Percentiles rank a stretch among this genome's conserved stretches.
These are phyloP conservation scores for Orbilia ellipsospora DNA, from an alignment of 2,329 filamentous ascomycete genomes.

Conservation along the genomic window DNA sequence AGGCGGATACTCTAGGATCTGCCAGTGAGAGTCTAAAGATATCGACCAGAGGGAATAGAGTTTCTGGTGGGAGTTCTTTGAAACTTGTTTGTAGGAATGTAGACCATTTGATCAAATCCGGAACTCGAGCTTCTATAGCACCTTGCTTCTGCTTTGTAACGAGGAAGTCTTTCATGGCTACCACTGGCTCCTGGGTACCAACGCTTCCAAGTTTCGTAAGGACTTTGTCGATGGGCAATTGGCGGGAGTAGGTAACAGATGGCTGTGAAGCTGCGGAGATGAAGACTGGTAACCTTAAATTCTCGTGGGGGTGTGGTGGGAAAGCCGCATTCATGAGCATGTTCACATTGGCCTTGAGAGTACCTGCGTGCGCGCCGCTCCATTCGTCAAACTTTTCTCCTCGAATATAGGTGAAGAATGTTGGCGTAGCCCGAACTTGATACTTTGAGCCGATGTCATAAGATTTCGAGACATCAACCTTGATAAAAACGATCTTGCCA, in stretches of 20 bases:
- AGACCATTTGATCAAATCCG: constrained; percentile 75
- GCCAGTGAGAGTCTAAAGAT: constrained; percentile 80
- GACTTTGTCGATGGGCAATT: constrained; percentile 85
- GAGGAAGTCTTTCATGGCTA: constrained; percentile 77
- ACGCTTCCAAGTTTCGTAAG: constrained; percentile 77
- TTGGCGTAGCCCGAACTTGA: constrained; percentile 80
- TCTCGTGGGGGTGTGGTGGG: constrained; percentile 76
- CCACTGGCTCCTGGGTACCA: constrained; percentile 71
- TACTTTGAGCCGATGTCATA: constrained; percentile 74
- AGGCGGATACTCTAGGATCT: constrained; percentile 82
- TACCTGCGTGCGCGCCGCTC: constrained; percentile 77
- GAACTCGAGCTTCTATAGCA: constrained; percentile 75
- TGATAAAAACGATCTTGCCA: constrained; percentile 77
- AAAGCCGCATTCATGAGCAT: constrained; percentile 69
- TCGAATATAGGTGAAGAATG: constrained; percentile 84
- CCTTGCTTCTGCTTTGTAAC: constrained; percentile 70
- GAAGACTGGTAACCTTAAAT: constrained; percentile 76
- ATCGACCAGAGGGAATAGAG: constrained; percentile 85
- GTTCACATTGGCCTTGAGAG: constrained; percentile 77
- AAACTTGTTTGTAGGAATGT: constrained; percentile 70
- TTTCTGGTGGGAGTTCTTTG: constrained; percentile 70
- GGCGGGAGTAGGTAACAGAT: constrained; percentile 77
- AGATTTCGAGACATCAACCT: constrained; percentile 79
- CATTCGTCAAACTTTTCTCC: constrained; percentile 82
- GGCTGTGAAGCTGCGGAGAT: constrained; percentile 73